Conservation (phyloP, 2,329 filamentous ascomycete species). For the Penicillium sumatraense region DNA sequence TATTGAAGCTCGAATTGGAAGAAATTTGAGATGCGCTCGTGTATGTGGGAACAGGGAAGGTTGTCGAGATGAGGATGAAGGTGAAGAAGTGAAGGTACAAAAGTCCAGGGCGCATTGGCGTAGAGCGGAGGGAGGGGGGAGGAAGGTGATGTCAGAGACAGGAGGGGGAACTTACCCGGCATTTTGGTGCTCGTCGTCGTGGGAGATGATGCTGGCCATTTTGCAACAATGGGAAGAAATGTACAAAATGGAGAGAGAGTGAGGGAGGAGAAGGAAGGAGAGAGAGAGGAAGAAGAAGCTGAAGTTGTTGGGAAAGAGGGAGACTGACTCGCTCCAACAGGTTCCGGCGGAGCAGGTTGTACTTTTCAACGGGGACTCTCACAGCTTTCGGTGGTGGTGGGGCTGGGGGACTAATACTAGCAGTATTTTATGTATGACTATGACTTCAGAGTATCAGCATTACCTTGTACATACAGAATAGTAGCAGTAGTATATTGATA, state of each 20-base stretch:
- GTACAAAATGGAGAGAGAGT: constrained; percentile 20
- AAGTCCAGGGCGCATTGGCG: constrained; percentile 12
- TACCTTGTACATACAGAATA: neutral
- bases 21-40: neutral
- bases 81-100: neutral
- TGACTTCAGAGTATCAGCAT: constrained; percentile 7
- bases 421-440: constrained; percentile 10
- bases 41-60: constrained; percentile 6
- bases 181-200: constrained; percentile 53
- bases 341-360: constrained; percentile 39
- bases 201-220: constrained; percentile 59
- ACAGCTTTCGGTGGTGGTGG: constrained; percentile 27
- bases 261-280: constrained; percentile 16
- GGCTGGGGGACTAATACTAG: too few relatives aligned
- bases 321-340: constrained; percentile 26
- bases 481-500: neutral
- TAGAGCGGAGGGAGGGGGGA: constrained; percentile 22
- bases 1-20: neutral
- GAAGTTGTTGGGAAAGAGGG: constrained; percentile 27
- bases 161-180: constrained; percentile 54
- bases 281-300: constrained; percentile 17
- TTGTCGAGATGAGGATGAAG: too few relatives aligned
- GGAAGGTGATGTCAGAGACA: constrained; percentile 46
- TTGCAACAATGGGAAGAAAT: constrained; percentile 18
- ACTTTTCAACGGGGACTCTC: constrained; percentile 35